These are phyloP conservation scores for Trypanosomatidae sp. DNA, from an alignment of 208 protist genomes.

Conservation along the genomic window DNA sequence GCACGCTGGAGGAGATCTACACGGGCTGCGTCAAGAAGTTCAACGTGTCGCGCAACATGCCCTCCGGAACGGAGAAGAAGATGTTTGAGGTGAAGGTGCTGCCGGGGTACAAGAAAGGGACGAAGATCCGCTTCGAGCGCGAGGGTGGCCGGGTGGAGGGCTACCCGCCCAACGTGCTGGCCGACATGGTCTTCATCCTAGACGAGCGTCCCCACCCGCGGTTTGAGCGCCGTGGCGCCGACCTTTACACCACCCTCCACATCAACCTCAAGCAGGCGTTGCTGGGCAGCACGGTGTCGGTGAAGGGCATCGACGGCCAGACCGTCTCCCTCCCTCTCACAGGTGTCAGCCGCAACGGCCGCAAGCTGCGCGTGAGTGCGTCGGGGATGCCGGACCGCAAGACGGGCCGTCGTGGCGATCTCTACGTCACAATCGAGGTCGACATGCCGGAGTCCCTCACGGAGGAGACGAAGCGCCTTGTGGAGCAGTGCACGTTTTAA, in stretches of 20 bases:
- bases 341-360: constrained; percentile 73
- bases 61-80: constrained; percentile 75
- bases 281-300: constrained; percentile 72
- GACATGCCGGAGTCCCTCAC: constrained; percentile 77
- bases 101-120: constrained; percentile 97
- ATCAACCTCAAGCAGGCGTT: constrained; percentile 87
- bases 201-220: constrained; percentile 93
- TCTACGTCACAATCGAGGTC: constrained; percentile 75
- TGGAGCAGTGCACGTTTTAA: constrained; percentile 86
- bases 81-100: constrained; percentile 93
- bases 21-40: constrained; percentile 96
- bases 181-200: constrained; percentile 96
- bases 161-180: constrained; percentile 87
- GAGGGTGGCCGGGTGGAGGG: constrained; percentile 86
- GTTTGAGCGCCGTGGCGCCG: constrained; percentile 88
- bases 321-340: constrained; percentile 61
- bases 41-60: constrained; percentile 84
- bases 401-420: constrained; percentile 59
- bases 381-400: constrained; percentile 83
- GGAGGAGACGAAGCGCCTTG: constrained; percentile 68
- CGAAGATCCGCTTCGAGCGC: constrained; percentile 94
- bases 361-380: constrained; percentile 65
- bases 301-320: constrained; percentile 68
- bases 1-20: constrained; percentile 98
- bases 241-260: constrained; percentile 80